A percentile compares a stretch with the other conserved stretches of the same genome.
Conservation (phyloP, 2,329 filamentous ascomycete species). For the Xylariaceae sp. region DNA sequence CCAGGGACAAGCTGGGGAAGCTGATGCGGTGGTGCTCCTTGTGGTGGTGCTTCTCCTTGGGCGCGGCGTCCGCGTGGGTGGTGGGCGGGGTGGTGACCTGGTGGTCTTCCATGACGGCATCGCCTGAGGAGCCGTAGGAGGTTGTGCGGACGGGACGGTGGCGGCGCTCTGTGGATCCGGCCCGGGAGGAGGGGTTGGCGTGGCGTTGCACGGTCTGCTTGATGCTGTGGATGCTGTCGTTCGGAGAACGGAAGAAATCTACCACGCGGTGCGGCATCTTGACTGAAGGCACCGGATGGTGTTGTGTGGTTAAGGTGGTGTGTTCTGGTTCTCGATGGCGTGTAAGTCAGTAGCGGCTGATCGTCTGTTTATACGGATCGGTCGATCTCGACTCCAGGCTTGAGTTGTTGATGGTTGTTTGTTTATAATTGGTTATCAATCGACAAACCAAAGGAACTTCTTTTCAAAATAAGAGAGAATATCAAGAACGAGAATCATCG, state of each 20-base stretch:
- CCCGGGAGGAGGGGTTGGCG: slow-evolving; percentile 29
- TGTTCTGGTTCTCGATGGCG: not conserved
- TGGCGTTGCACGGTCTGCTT: slow-evolving; percentile 36
- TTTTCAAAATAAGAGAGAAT: too few species aligned
- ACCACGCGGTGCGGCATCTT: slow-evolving; percentile 55
- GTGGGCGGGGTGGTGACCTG: slow-evolving; percentile 18
- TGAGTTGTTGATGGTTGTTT: too few species aligned
- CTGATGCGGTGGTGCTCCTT: slow-evolving; percentile 36
- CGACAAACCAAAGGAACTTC: too few species aligned
- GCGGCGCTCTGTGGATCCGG: slow-evolving; percentile 20
- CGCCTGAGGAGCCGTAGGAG: slow-evolving; percentile 36
- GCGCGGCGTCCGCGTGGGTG: slow-evolving; percentile 36
- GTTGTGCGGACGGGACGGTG: slow-evolving; percentile 33
- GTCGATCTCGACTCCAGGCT: too few species aligned
- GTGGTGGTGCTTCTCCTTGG: slow-evolving; percentile 34
- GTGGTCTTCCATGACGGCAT: slow-evolving; percentile 33
- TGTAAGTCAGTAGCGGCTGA: not conserved
- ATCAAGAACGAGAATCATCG: too few species aligned
- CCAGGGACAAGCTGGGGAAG: slow-evolving; percentile 41
- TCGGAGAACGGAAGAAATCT: slow-evolving; percentile 53
- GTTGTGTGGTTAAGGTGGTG: not conserved
- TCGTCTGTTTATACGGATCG: too few species aligned
- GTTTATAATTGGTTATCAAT: too few species aligned
- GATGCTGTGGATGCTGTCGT: slow-evolving; percentile 48
- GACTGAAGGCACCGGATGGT: slow-evolving; percentile 3